Percentiles rank a stretch among this genome's conserved stretches.
Evolutionary conservation across 78 protist species (phyloP).

Genomic region (Dictyostelium capitatum): DNA sequence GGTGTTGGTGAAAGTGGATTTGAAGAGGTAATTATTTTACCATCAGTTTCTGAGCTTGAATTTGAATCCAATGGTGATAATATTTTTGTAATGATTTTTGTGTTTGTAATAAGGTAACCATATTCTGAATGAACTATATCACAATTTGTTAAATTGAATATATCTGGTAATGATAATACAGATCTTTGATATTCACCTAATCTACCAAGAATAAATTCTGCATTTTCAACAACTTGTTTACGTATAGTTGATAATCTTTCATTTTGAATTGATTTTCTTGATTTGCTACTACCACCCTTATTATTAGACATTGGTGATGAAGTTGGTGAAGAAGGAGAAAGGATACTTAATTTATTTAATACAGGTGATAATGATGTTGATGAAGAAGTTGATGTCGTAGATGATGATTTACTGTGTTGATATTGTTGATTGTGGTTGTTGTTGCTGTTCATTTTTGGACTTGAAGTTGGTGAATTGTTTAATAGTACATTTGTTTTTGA

Average conservation of each 20-base stretch:
- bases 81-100: slow-evolving; percentile 45
- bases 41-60: slow-evolving; percentile 50
- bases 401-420: too few relatives aligned
- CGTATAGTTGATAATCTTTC: slow-evolving; percentile 19
- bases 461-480: neutral
- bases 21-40: neutral
- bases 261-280: neutral
- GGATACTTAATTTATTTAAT: neutral
- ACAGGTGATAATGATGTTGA: slow-evolving; percentile 14
- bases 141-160: slow-evolving; percentile 1
- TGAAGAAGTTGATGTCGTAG: neutral
- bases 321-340: slow-evolving; percentile 8
- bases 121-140: slow-evolving; percentile 57
- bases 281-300: neutral
- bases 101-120: slow-evolving; percentile 52
- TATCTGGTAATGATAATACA: slow-evolving; percentile 62
- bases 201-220: slow-evolving; percentile 56
- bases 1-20: slow-evolving; percentile 11
- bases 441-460: neutral
- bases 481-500: slow-evolving; percentile 16
- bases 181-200: slow-evolving; percentile 66
- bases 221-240: slow-evolving; percentile 28
- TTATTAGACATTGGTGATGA: neutral
- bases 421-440: neutral
- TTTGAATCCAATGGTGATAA: slow-evolving; percentile 52